Percentiles rank a stretch among this genome's conserved stretches.
Conservation (phyloP, 2,329 filamentous ascomycete species). For the Byssoonygena ceratinophila region DNA sequence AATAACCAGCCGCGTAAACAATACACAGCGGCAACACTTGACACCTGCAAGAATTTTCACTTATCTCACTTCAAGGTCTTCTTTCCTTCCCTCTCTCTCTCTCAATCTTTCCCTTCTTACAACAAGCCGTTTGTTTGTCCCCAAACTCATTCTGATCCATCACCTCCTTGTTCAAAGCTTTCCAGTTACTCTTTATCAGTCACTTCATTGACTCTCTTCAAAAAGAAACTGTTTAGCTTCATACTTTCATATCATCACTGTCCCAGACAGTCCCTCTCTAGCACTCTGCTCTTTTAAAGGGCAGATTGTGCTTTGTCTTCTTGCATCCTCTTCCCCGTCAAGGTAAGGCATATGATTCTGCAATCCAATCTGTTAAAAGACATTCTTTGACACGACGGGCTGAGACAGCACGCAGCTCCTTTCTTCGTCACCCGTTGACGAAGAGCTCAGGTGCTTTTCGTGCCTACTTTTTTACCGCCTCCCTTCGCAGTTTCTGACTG, state of each 20-base stretch:
- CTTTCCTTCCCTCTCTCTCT: background rate
- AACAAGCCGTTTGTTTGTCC: background rate
- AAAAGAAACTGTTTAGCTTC: background rate
- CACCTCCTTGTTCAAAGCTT: background rate
- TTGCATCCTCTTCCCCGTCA: background rate
- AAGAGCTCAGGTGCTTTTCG: background rate
- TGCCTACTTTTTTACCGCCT: background rate
- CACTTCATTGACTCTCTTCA: background rate
- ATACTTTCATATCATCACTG: background rate
- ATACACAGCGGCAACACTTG: background rate
- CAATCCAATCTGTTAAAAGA: background rate
- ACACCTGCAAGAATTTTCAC: background rate
- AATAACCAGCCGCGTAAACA: background rate
- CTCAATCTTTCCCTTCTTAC: too few relatives aligned
- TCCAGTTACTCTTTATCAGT: background rate
- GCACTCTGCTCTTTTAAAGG: conserved; percentile 1
- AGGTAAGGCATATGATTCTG: background rate
- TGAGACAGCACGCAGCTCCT: conserved; percentile 4
- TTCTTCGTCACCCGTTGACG: background rate
- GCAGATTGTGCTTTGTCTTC: conserved; percentile 7
- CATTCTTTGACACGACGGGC: conserved; percentile 1
- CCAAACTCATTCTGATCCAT: background rate
- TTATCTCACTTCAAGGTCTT: background rate
- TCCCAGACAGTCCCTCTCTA: background rate
- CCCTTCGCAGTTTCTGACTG: background rate